Evolutionary conservation across 2,329 filamentous ascomycete genomes (phyloP).

Genomic region (Amauroascus verrucosus): DNA sequence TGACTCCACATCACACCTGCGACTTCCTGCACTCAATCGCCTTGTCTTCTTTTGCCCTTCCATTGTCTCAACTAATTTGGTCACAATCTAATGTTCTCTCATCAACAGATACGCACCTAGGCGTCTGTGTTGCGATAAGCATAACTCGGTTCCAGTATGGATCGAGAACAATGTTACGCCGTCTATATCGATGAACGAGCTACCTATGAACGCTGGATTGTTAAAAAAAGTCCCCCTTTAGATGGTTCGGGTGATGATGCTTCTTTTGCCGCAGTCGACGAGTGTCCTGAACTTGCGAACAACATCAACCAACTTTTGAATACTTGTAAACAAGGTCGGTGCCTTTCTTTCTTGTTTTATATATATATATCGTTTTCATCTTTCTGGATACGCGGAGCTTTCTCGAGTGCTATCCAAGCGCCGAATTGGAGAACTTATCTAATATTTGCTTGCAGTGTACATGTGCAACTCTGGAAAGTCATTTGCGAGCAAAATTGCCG

Average conservation of each 20-base stretch:
- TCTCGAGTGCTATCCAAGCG: constrained; percentile 1
- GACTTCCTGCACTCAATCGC: background rate
- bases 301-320: constrained; percentile 43
- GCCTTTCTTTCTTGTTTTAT: background rate
- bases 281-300: constrained; percentile 36
- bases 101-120: background rate
- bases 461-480: constrained; percentile 44
- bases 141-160: constrained; percentile 24
- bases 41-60: background rate
- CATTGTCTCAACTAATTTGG: background rate
- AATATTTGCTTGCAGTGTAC: constrained; percentile 36
- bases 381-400: background rate
- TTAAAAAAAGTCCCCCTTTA: constrained; percentile 23
- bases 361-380: background rate
- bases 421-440: background rate
- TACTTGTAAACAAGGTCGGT: constrained; percentile 46
- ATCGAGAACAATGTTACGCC: constrained; percentile 35
- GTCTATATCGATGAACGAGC: constrained; percentile 41
- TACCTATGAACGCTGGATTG: constrained; percentile 36
- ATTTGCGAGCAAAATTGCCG: constrained; percentile 44
- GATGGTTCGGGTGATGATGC: constrained; percentile 22
- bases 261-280: constrained; percentile 26
- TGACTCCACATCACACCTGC: background rate
- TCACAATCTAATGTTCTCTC: background rate
- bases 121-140: background rate